These are phyloP conservation scores for Claviceps sp. DNA, from an alignment of 2,329 filamentous ascomycete genomes.

Conservation along the genomic window DNA sequence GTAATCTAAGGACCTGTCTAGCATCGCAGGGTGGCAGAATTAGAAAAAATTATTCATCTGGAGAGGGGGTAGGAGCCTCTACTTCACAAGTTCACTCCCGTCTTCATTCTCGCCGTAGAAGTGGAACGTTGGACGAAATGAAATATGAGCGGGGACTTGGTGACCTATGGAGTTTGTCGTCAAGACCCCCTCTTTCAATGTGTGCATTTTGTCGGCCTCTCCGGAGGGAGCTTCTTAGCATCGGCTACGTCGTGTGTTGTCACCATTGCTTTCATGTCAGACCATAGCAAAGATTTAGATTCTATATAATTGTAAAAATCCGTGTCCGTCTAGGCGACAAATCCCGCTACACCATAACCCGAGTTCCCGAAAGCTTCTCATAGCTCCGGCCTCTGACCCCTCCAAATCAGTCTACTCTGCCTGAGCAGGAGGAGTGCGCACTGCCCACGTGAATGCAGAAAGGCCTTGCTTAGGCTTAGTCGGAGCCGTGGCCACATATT, in stretches of 20 bases:
- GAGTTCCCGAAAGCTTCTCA: neutral
- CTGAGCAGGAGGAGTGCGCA: neutral
- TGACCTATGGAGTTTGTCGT: neutral
- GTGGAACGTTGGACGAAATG: neutral
- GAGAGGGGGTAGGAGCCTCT: no score
- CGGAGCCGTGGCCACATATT: neutral
- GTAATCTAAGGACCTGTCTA: constrained; percentile 8
- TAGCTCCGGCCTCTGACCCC: neutral
- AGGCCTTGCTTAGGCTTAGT: constrained; percentile 1
- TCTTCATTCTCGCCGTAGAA: neutral
- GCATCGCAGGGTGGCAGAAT: no score
- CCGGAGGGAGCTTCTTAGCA: neutral
- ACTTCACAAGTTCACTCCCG: no score
- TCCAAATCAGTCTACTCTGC: neutral
- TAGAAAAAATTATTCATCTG: no score
- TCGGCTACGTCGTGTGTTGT: neutral
- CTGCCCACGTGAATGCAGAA: constrained; percentile 2
- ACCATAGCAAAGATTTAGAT: neutral
- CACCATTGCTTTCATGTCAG: neutral
- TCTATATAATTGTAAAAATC: neutral
- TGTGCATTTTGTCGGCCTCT: neutral
- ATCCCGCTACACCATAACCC: neutral
- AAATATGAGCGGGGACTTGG: no score
- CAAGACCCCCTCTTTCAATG: neutral
- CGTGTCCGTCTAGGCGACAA: neutral